A percentile compares a stretch with the other conserved stretches of the same genome.
These are phyloP conservation scores for Aspergillus sp. DNA, from an alignment of 2,329 filamentous ascomycete species.

Conservation along the genomic window DNA sequence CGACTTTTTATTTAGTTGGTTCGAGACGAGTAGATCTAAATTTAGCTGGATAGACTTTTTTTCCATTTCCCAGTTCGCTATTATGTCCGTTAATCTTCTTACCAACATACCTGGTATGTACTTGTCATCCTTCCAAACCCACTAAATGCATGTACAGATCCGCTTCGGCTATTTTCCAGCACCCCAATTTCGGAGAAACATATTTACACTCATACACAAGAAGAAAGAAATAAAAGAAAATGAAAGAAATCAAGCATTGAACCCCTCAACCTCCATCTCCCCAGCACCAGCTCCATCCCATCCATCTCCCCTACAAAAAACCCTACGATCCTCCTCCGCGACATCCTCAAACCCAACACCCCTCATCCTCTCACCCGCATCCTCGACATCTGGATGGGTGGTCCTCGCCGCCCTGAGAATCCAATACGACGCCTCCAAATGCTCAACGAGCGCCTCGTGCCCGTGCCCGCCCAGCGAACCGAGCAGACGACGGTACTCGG, in stretches of 20 bases:
- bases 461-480: constrained; percentile 24
- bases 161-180: neutral
- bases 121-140: neutral
- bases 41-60: neutral
- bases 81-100: neutral
- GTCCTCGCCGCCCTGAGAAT: constrained; percentile 35
- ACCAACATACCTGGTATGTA: neutral
- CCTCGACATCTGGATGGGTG: constrained; percentile 35
- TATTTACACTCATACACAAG: neutral
- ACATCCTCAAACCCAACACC: constrained; percentile 37
- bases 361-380: constrained; percentile 28
- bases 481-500: constrained; percentile 27
- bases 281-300: constrained; percentile 40
- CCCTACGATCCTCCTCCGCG: constrained; percentile 27
- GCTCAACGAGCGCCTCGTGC: constrained; percentile 25
- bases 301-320: constrained; percentile 37
- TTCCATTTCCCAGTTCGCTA: neutral
- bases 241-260: constrained; percentile 20
- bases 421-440: constrained; percentile 35
- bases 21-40: neutral
- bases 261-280: constrained; percentile 38
- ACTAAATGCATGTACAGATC: neutral
- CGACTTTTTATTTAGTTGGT: neutral
- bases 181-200: too few species aligned
- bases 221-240: neutral